phyloP scores from a whole-genome alignment of 1,139 yeast species.

The Nakaseomyces uthaithaninus region DNA sequence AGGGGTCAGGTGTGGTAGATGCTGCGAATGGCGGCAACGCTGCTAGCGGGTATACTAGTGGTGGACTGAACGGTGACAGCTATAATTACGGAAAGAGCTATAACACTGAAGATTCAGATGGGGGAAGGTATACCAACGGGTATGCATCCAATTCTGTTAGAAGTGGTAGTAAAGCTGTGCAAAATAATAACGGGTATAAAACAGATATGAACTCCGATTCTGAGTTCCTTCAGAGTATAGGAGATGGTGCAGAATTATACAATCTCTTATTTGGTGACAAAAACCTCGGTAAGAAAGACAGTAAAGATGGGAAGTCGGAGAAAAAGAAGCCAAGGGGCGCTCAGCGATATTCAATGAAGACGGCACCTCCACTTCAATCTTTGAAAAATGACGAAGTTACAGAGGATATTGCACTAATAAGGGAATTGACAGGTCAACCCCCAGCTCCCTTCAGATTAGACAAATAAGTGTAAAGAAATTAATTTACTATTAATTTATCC shows the following conservation, averaged over 20 bases:
- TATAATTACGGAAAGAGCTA: conserved; percentile 13
- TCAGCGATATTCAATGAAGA: conserved; percentile 29
- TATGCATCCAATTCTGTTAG: conserved; percentile 10
- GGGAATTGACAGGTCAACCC: conserved; percentile 28
- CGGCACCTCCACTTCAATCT: conserved; percentile 32
- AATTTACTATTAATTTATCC: too few species aligned
- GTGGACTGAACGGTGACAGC: conserved; percentile 13
- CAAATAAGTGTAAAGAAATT: neutral
- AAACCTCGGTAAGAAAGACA: conserved; percentile 13
- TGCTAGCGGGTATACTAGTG: conserved; percentile 7
- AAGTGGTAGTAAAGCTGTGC: conserved; percentile 8
- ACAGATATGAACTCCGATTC: conserved; percentile 24
- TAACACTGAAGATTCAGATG: conserved; percentile 23
- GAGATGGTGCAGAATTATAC: conserved; percentile 30
- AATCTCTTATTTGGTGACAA: conserved; percentile 28
- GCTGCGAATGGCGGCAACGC: conserved; percentile 4
- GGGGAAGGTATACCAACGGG: conserved; percentile 10
- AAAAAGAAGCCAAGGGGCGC: conserved; percentile 27
- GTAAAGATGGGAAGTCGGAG: conserved; percentile 7
- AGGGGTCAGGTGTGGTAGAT: conserved; percentile 6
- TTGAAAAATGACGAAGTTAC: conserved; percentile 30
- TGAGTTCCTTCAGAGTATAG: conserved; percentile 28
- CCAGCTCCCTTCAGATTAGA: conserved; percentile 28
- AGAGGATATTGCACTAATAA: conserved; percentile 29
- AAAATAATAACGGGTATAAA: conserved; percentile 10